Base-by-base conservation (phyloP, 345 rosid genomes). In the Excoecaria cochinchinensis region DNA sequence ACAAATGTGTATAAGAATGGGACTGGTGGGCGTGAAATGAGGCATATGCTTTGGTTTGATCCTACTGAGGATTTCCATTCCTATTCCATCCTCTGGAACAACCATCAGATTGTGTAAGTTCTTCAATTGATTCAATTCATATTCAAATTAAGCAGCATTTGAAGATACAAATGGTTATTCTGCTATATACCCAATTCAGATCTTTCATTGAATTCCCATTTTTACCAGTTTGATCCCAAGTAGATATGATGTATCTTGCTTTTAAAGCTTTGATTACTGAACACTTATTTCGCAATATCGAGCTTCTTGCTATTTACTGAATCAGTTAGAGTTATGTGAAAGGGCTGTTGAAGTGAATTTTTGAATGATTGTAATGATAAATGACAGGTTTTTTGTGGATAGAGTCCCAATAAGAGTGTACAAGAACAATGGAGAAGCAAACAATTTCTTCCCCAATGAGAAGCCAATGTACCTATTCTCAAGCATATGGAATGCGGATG, bases 391-490 rank as follows among this genome's bases (percentile, higher is more conserved):
- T 50, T 87, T 91, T 25, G 92, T 89, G 64, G 98, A 95, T 48
- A 81, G 75, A 78, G 95, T 95, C 10, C 93, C 99, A 5, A 55
- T 95, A 1, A 77, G 99, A 77, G 97, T 95, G 17, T 83, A 46
- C 84, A 93, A 89, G 81, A 95, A 93, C 97, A 91, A 91, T 31
- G 97, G 94, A 0, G 73, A 93, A 17, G 70, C 76, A n/a, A 95
- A 95, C 80, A 79, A 87, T 62, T 95, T 93, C 88, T 95, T 93
- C 82, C 99, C 99, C 3, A 84, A 91, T 67, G 93, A 89, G 85
- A 95, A 91, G 90, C 99, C 98, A 0, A 91, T 95, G 99, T 91
- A 87, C 87, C 83, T 95, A 47, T 95, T 93, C 84, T 95, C 99
- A 9, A 93, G 97, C 83, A 90, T 95, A 11, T 95, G 99, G 98